Conservation (phyloP, 2,329 filamentous ascomycete species). For the Ceratocystis lukuohia region DNA sequence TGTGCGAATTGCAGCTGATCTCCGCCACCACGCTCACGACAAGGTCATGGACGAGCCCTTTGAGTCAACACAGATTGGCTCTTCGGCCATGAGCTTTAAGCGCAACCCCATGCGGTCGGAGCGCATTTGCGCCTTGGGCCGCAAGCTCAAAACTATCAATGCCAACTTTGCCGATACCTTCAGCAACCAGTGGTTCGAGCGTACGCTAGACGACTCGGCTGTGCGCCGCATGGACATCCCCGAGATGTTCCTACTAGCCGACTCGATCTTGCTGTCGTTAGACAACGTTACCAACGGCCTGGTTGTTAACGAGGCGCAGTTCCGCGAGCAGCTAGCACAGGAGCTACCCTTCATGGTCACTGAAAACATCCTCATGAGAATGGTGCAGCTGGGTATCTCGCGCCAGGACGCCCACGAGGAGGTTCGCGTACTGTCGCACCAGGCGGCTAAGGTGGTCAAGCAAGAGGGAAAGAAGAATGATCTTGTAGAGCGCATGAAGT, state of each 20-base stretch:
- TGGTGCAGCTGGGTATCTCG: constrained; percentile 55
- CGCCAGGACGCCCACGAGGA: constrained; percentile 78
- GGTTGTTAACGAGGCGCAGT: constrained; percentile 66
- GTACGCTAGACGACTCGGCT: constrained; percentile 64
- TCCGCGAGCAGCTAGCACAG: constrained; percentile 52
- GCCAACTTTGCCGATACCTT: constrained; percentile 27
- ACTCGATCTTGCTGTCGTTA: constrained; percentile 52
- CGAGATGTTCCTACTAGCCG: constrained; percentile 53
- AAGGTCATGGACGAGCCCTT: constrained; percentile 66
- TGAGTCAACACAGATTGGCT: constrained; percentile 65
- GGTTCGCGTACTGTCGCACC: constrained; percentile 67
- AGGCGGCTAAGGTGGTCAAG: constrained; percentile 52
- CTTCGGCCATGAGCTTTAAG: constrained; percentile 43
- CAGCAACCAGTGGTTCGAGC: constrained; percentile 36
- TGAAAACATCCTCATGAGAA: constrained; percentile 56
- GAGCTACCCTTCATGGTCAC: constrained; percentile 84
- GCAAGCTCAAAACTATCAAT: constrained; percentile 33
- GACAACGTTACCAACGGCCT: constrained; percentile 57
- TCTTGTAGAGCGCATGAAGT: constrained; percentile 63
- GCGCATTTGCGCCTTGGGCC: constrained; percentile 33
- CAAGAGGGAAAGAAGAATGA: constrained; percentile 49
- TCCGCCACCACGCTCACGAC: constrained; percentile 57
- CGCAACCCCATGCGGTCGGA: constrained; percentile 38
- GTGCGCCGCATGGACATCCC: constrained; percentile 51
- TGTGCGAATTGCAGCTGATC: constrained; percentile 55